Evolutionary conservation across 176 grass and related monocot genomes (phyloP).

Genomic region (Oryza nivara): DNA sequence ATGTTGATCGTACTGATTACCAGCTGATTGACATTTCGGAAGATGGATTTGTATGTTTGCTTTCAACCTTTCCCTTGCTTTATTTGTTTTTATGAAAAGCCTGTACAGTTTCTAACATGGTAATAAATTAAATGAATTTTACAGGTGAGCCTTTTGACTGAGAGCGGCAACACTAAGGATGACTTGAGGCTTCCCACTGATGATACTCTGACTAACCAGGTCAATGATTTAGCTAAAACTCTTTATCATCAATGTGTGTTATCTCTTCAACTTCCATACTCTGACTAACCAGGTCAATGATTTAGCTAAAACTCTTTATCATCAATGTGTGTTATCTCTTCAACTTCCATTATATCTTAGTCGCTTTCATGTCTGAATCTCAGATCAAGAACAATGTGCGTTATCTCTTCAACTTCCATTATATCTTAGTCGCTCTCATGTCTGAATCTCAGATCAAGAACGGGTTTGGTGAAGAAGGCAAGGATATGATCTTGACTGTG

Average conservation of each 20-base stretch:
- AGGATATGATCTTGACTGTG: conserved; percentile 64
- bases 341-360: too few relatives aligned
- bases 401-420: not conserved
- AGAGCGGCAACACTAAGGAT: conserved; percentile 58
- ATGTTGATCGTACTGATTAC: conserved; percentile 53
- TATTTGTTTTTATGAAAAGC: not conserved
- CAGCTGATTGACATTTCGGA: conserved; percentile 69
- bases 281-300: too few relatives aligned
- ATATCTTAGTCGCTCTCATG: not conserved
- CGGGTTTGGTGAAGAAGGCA: conserved; percentile 60
- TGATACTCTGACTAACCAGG: conserved; percentile 40
- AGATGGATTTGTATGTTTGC: conserved; percentile 57
- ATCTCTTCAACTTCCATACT: not conserved
- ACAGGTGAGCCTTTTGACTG: conserved; percentile 63
- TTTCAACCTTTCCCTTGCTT: not conserved
- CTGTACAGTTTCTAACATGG: not conserved
- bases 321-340: too few relatives aligned
- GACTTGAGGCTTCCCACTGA: conserved; percentile 60
- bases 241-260: not conserved
- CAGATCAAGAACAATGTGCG: too few relatives aligned
- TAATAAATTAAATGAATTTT: not conserved
- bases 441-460: conserved; percentile 43
- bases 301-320: too few relatives aligned
- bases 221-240: conserved; percentile 9
- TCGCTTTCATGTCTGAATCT: too few relatives aligned